phyloP scores from a whole-genome alignment of 208 protist species.

The Vickermania ingenoplastis region DNA sequence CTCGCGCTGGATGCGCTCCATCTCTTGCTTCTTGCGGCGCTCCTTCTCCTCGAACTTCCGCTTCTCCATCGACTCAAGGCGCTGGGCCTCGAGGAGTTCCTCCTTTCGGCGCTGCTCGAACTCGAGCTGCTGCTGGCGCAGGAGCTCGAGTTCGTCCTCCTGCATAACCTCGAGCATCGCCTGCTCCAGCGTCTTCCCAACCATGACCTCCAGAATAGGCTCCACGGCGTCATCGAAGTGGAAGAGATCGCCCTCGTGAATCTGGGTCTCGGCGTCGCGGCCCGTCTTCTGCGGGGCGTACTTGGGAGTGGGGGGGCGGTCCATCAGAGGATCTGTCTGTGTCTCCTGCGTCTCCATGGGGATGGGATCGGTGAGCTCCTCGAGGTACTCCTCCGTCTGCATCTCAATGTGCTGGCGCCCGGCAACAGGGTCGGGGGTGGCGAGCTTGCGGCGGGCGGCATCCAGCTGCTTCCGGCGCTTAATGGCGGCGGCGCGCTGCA shows the following conservation, averaged over 20 bases:
- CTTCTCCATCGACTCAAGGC: constrained; percentile 91
- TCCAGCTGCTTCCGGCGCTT: constrained; percentile 61
- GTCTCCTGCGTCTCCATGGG: constrained; percentile 80
- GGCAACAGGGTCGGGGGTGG: constrained; percentile 81
- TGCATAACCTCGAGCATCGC: constrained; percentile 96
- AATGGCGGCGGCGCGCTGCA: constrained; percentile 42
- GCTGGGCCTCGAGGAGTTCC: constrained; percentile 92
- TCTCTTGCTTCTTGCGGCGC: constrained; percentile 90
- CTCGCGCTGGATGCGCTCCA: constrained; percentile 84
- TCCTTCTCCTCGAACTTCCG: constrained; percentile 95
- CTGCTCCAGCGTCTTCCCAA: constrained; percentile 97
- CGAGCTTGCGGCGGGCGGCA: constrained; percentile 36
- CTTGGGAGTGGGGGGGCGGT: constrained; percentile 89
- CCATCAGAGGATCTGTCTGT: constrained; percentile 95
- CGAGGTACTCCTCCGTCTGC: constrained; percentile 95
- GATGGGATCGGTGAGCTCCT: constrained; percentile 90
- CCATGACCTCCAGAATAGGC: constrained; percentile 94
- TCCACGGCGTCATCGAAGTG: constrained; percentile 96
- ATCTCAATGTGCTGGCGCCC: constrained; percentile 89
- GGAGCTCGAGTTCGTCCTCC: constrained; percentile 94
- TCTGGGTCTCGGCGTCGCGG: constrained; percentile 93
- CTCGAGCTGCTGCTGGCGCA: constrained; percentile 92
- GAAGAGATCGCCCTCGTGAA: constrained; percentile 95
- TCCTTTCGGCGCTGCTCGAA: constrained; percentile 94
- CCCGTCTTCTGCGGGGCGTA: constrained; percentile 93